phyloP scores from a whole-genome alignment of 163 green algal species.

The Chlamydomonas reinhardtii region DNA sequence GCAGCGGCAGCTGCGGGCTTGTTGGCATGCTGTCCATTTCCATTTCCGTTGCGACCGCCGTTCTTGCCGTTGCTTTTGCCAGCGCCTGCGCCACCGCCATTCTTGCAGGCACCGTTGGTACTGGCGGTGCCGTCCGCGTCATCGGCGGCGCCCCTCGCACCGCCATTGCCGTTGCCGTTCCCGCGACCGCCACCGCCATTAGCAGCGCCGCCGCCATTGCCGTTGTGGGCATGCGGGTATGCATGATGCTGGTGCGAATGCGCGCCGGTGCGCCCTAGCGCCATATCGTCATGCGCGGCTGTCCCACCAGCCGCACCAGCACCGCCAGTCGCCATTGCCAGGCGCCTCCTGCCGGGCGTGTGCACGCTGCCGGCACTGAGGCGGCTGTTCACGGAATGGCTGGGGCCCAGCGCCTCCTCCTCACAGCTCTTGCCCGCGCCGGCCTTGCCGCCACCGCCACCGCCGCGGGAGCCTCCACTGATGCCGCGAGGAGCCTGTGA shows the following conservation, averaged over 20 bases:
- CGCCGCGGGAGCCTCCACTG: neutral
- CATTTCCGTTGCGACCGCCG: neutral
- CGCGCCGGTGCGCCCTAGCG: neutral
- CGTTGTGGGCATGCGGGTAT: neutral
- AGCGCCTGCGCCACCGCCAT: neutral
- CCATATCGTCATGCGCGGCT: neutral
- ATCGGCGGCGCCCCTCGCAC: neutral
- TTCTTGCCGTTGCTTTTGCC: constrained; percentile 23
- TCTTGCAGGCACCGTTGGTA: constrained; percentile 11
- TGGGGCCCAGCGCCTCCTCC: constrained; percentile 28
- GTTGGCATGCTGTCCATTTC: too few species aligned
- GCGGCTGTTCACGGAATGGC: constrained; percentile 42
- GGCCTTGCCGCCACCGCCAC: neutral
- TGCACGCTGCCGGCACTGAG: constrained; percentile 42
- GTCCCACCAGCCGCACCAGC: neutral
- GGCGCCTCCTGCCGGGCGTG: constrained; percentile 13
- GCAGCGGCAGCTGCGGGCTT: neutral
- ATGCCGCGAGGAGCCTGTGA: constrained; percentile 11
- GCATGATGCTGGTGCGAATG: constrained; percentile 4
- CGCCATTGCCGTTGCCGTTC: neutral
- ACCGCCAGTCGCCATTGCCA: neutral
- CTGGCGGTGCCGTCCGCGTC: constrained; percentile 2
- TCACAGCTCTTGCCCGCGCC: neutral
- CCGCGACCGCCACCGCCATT: neutral
- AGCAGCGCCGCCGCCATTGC: neutral